Evolutionary conservation across 2,329 filamentous ascomycete genomes (phyloP), one percentile per base, ranked within the genome.

Genomic region (Triangularia verruculosa): DNA sequence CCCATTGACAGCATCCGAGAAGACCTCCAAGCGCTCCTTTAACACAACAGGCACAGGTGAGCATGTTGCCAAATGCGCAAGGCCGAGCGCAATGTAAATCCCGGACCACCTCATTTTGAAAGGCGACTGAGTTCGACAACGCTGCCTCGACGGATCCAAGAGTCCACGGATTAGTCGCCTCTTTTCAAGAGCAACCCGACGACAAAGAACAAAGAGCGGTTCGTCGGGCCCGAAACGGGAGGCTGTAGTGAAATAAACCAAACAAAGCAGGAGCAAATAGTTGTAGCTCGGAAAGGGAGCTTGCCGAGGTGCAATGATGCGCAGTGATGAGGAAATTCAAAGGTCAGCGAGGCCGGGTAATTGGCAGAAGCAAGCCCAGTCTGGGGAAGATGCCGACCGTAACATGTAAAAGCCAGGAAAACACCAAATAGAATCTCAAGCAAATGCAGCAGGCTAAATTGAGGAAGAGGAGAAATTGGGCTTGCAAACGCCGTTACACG

Each of bases 21-120:
- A 56, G 5, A 64, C 25, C 15, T 66, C 64, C 53, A 65, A 52
- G 13, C 39, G 20, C 20, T 59, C 54, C n/a, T 59, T 30, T 12
- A 65, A 15, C 24, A 61, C 28, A n/a, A 64, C 9, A 1, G 65
- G 34, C 6, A 67, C 39, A 1, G 69, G 68, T 13, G 65, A 61
- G 27, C 63, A 66, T 13, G 57, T 27, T 4, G 61, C 64, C 11
- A 69, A 20, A 2, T 65, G 65, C 24, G 67, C 68, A 4, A 63
- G 39, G 47, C 61, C 27, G 47, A 70, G 63, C 24, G 62, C 63
- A 57, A 68, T 32, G 32, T 25, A 68, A n/a, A 69, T 13, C 17
- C 22, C 55, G 28, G 24, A 59, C 22, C 52, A 15, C 64, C 62
- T 71, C 69, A 71, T 70, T 11, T 60, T 63, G 53, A 32, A 30